Evolutionary conservation across 2,329 filamentous ascomycete species (phyloP).

Genomic region (Diaporthe citri): DNA sequence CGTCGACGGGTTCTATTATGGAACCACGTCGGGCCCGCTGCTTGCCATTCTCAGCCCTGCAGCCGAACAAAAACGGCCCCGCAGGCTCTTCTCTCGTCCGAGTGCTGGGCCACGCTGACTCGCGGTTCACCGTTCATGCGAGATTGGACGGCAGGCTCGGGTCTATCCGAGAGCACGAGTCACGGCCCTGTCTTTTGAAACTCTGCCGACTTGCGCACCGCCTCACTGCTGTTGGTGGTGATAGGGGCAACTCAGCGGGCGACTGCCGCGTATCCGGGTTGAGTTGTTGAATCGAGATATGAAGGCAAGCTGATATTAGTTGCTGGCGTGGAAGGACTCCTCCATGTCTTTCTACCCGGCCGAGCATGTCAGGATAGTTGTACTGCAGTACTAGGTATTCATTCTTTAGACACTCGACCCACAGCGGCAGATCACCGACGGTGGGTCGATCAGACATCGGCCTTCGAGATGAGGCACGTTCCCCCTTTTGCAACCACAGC

Average conservation of each 20-base stretch:
- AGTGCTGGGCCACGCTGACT: neutral
- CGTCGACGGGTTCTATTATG: constrained; percentile 15
- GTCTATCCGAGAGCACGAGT: constrained; percentile 18
- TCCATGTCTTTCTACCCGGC: neutral
- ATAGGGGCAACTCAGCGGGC: neutral
- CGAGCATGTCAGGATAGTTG: fast-evolving
- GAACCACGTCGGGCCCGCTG: constrained; percentile 12
- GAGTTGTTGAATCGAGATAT: neutral
- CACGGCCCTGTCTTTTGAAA: neutral
- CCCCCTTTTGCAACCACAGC: neutral
- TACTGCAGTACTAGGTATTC: no score
- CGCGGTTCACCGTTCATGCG: constrained; percentile 6
- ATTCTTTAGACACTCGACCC: neutral
- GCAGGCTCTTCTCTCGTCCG: neutral
- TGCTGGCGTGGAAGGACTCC: fast-evolving
- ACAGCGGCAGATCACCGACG: neutral
- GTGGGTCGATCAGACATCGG: neutral
- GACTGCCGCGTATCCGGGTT: neutral
- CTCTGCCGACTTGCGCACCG: neutral
- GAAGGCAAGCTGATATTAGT: no score
- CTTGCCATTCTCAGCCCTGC: constrained; percentile 17
- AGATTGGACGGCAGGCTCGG: constrained; percentile 22
- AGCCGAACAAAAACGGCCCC: constrained; percentile 5
- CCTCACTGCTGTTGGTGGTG: neutral
- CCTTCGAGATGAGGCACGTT: neutral